Conservation (phyloP, 345 rosid species). For the Brassica incana region DNA sequence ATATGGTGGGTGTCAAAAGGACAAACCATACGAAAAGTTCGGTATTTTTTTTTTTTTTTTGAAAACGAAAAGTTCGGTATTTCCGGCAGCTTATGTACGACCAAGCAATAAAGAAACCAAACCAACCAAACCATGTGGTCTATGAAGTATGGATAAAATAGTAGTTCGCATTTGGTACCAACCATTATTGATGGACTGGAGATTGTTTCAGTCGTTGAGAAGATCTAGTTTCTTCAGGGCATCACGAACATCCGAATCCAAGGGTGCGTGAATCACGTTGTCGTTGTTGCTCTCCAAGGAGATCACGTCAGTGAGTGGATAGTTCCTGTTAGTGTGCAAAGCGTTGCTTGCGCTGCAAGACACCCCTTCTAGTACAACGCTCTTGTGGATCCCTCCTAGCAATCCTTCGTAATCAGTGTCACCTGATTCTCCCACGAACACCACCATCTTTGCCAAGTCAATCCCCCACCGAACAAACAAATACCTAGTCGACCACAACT, state of each 20-base stretch:
- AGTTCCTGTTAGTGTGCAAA: conserved; percentile 65
- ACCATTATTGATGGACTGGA: conserved; percentile 14
- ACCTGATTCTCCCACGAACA: conserved; percentile 87
- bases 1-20: conserved; percentile 30
- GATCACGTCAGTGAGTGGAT: conserved; percentile 82
- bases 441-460: conserved; percentile 77
- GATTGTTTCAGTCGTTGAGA: conserved; percentile 34
- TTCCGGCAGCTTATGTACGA: conserved; percentile 35
- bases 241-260: conserved; percentile 51
- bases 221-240: conserved; percentile 63
- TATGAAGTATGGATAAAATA: conserved; percentile 4
- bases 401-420: conserved; percentile 96
- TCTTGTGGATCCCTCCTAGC: conserved; percentile 86
- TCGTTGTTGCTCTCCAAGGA: conserved; percentile 54
- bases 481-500: conserved; percentile 56
- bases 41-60: conserved; percentile 13
- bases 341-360: conserved; percentile 54
- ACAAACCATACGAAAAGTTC: conserved; percentile 32
- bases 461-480: conserved; percentile 89
- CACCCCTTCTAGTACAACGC: conserved; percentile 68
- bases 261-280: conserved; percentile 56
- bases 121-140: conserved; percentile 25
- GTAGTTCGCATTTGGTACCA: conserved; percentile 4
- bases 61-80: no score
- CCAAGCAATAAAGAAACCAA: conserved; percentile 21